phyloP scores from a whole-genome alignment of 1,284 basidiomycete genomes.

The Moniliophthora roreri region DNA sequence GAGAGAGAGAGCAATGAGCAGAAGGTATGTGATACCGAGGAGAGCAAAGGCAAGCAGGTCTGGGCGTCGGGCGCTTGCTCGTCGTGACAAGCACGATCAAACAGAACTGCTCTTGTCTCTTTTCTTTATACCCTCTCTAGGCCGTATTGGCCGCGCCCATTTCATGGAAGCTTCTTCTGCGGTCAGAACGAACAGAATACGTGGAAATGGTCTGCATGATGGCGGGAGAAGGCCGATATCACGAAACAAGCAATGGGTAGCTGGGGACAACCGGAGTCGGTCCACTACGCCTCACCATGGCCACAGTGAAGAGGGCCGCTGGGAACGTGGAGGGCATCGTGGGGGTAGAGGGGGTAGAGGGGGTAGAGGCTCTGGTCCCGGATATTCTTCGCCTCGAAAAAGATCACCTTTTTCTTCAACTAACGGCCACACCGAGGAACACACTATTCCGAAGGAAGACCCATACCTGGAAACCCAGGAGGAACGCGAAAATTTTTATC shows the following conservation, averaged over 20 bases:
- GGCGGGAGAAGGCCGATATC: constrained; percentile 23
- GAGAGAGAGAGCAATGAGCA: neutral
- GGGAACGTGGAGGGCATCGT: constrained; percentile 52
- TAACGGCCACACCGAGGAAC: constrained; percentile 18
- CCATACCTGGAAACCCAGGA: constrained; percentile 51
- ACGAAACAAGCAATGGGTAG: constrained; percentile 57
- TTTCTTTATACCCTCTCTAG: neutral
- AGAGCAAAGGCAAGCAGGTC: too few species aligned
- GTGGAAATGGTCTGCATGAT: neutral
- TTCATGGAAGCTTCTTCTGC: constrained; percentile 3
- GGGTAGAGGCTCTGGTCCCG: constrained; percentile 33
- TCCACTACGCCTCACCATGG: constrained; percentile 33
- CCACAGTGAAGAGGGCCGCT: constrained; percentile 45
- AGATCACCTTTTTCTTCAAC: constrained; percentile 31
- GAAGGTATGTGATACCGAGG: too few species aligned
- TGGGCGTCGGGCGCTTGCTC: too few species aligned
- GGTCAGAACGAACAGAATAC: neutral
- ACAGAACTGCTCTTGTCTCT: neutral
- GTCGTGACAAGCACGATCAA: too few species aligned
- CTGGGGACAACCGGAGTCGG: constrained; percentile 32
- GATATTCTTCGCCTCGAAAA: constrained; percentile 34
- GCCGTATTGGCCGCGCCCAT: neutral
- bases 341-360: constrained; percentile 37
- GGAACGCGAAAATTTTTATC: constrained; percentile 63
- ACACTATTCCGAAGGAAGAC: constrained; percentile 30